Base-by-base conservation (phyloP, 805 yeast species). In the Diddensiella caesifluorescens region DNA sequence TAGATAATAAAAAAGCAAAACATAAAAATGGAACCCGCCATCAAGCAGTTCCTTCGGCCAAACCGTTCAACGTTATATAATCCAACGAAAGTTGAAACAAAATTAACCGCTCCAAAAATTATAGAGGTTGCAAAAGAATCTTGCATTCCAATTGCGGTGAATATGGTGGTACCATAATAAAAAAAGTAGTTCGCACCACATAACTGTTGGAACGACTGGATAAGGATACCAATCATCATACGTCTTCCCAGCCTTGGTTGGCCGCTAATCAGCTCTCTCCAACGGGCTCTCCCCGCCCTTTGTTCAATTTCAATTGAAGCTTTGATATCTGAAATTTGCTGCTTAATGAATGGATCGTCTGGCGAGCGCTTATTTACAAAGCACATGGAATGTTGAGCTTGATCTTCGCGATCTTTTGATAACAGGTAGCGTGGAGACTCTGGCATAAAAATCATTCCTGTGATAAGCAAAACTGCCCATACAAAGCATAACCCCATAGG, bases 401-500 rank as follows among this genome's bases (percentile, higher is more conserved):
- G 68, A n/a, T 73, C 79, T 39, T 74, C 55, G 20, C 71, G 62
- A 49, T 74, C 75, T 48, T 74, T 74, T 39, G 72, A 75, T 22
- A 85, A 79, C 48, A 63, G 73, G 62, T 64, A 85, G 55, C 95
- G 72, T 31, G 95, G 94, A 32, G 83, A 71, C 56, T 84, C 95
- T 20, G 94, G 89, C 29, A 84, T 65, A 49, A 78, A 68, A 39
- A 74, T 56, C 63, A 85, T 68, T 22, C 90, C 94, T n/a, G 62
- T 46, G 34, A 69, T 67, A 38, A 85, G 68, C 20, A 80, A 56
- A 1, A 74, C 44, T 15, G 85, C 79, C 80, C 88, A 85, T 4
- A 78, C 50, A 52, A 82, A 73, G 63, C 83, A 88, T 25, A 84
- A 52, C n/a, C 80, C 87, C 51, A 83, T 71, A 9, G 95, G 95